Evolutionary conservation across 257 asterid genomes (phyloP), one percentile per base, ranked within the genome.

Genomic region (Henckelia pumila): DNA sequence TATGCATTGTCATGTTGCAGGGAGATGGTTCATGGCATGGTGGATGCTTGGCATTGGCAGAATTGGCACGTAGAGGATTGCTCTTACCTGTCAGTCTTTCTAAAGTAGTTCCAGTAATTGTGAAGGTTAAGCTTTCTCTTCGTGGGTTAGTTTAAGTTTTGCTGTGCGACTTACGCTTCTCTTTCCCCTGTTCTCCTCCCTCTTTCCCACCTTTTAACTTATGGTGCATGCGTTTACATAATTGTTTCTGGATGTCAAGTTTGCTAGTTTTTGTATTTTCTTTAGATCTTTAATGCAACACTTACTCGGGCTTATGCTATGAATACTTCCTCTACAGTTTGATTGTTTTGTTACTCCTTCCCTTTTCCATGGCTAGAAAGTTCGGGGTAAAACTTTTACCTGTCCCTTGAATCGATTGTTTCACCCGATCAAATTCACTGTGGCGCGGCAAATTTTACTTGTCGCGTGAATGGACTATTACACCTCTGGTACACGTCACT

Each of bases 11-110:
- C 20, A 53, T 76, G 47, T 71, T 11, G 59, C 72, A 93, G 99
- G 99, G 99, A 11, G 99, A 93, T 84, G 99, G 97, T 59, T 93
- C 99, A 62, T 93, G 99, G 99, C 99, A 93, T 58, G 99, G 99
- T 76, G 99, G 99, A 60, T 93, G 97, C 84, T 88, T 93, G 81
- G 97, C 99, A 59, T 76, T 90, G 81, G 99, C 97, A 69, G 99
- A 93, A 82, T 81, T 93, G 82, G 95, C 97, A 63, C 97, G 96
- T 64, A 81, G 99, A 84, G 99, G 99, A 69, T 81, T 93, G 76
- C 91, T 93, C 71, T 75, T 93, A 56, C 97, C 99, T 70, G 67
- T 79, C 72, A 90, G 88, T 76, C 86, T 93, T 78, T 86, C 86
- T 66, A 88, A 88, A 85, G 96, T 93, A 80, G 84, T 87, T 70